Evolutionary conservation across 495 filamentous ascomycete species (phyloP), one percentile per base, ranked within the genome.

Genomic region (Aspergillus sparsus): DNA sequence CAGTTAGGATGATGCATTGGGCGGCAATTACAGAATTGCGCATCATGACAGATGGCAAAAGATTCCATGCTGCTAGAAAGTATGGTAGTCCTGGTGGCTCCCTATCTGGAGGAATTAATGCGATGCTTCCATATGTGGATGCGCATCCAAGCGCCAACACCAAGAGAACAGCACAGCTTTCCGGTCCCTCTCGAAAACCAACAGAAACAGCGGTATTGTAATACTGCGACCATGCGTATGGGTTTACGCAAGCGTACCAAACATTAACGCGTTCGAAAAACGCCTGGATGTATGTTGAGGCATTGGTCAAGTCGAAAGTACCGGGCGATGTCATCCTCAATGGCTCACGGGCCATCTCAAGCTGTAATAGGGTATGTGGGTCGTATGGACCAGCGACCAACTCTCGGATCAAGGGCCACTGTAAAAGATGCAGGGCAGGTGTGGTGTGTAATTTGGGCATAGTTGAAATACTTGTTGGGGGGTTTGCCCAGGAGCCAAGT

Each of bases 201-300:
- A 84, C 83, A 1, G 87, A 87, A 3, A 90, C 77, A 0, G 90
- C 90, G 7, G 80, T 86, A 16, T 82, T 79, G 68, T 92, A 92
- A 70, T 90, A 87, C 58, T 81, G 83, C n/a, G 81, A 78, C 90
- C 89, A 93, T 16, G 84, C 89, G 72, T 87, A 89, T 21, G 90
- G 90, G 70, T 91, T 92, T 54, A 93, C 89, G 70, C 87, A 90
- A 35, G 90, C 89, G 62, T 92, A 92, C 88, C 89, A 93, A 6
- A 90, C 81, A 66, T 92, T 92, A 57, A 90, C 90, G 27, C 86
- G 80, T 45, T 87, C 84, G 63, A 93, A 93, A 73, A 89, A 92
- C 8, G 89, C 83, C 67, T 86, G 83, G 51, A 90, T 85, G 72
- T 91, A 91, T 12, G 82, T 77, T 21, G 83, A 78, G n/a, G 87